Evolutionary conservation across 306 rosid genomes (phyloP), one percentile per base, ranked within the genome.

Genomic region (Castanea mollissima): DNA sequence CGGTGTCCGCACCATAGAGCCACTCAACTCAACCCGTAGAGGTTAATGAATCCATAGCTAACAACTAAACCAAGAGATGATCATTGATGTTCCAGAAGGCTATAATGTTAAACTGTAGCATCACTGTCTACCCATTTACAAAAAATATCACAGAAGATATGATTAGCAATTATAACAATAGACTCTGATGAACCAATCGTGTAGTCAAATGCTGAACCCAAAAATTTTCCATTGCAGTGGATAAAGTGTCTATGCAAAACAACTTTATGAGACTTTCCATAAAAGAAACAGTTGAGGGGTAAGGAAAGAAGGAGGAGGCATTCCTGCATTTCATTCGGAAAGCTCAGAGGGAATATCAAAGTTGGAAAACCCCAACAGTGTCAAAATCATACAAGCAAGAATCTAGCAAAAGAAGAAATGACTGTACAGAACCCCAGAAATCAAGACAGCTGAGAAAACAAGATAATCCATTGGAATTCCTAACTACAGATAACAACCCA

Each of bases 401-500:
- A 76, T 38, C 51, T 1, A 20, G 29, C 60, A 27, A 34, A 38
- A 51, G 52, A 52, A 78, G 63, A 77, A 60, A 35, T n/a, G 73
- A 73, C 70, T 71, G 54, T 49, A 29, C 46, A 64, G 23, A 70
- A 80, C 79, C 69, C 31, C 73, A 41, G 60, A 68, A 59, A 82
- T 19, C 76, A 18, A 73, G 27, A 2, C 27, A 27, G 41, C 67
- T 20, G 67, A 69, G 27, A 78, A 71, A 73, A 60, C 71, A 76
- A 29, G 7, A 11, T 23, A 41, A 51, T 63, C 59, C 7, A 31
- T 20, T 19, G 68, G 44, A 69, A 65, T 77, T 57, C 73, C 55
- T 34, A 51, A 81, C 23, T 11, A 78, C n/a, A 78, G 7, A 59
- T 21, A 31, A 78, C 19, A 55, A 64, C 77, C 76, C 82, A 71